Percentiles rank a stretch among this genome's conserved stretches.
These are phyloP conservation scores for Acanthamoeba royreba DNA, from an alignment of 208 protist species.

Conservation along the genomic window DNA sequence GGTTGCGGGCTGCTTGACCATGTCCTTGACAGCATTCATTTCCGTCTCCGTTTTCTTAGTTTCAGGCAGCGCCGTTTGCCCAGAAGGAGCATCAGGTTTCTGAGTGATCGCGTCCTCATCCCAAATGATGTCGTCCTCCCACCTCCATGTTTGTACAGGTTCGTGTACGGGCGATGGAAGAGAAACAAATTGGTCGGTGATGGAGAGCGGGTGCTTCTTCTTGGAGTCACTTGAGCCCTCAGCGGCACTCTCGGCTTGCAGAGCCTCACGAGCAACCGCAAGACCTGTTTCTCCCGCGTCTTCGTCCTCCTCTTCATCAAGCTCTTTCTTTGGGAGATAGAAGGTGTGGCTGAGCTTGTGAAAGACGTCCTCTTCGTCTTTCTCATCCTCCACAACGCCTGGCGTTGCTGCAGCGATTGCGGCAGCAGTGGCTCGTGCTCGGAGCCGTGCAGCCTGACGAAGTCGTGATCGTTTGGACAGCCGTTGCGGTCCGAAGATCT, in stretches of 20 bases:
- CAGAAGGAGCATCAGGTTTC: background rate
- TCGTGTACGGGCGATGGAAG: background rate
- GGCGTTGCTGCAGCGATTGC: background rate
- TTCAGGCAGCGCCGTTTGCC: background rate
- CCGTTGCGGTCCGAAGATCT: slow-evolving; percentile 7
- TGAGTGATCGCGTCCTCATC: background rate
- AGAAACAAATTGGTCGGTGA: background rate
- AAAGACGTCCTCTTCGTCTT: slow-evolving; percentile 13
- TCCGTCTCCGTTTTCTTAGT: background rate
- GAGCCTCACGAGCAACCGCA: background rate
- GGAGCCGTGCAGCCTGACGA: background rate
- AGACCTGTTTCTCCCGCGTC: background rate
- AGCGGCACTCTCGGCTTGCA: background rate
- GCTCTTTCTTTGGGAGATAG: background rate
- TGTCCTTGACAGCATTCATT: background rate
- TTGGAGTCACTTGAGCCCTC: background rate
- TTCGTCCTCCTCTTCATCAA: background rate
- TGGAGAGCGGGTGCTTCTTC: background rate
- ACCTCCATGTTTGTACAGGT: background rate
- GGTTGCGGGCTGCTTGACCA: background rate
- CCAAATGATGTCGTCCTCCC: slow-evolving; percentile 46
- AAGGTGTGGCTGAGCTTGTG: background rate
- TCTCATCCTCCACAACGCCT: background rate
- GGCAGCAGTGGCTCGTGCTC: background rate
- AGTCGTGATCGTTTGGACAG: background rate